Evolutionary conservation across 306 rosid species (phyloP), one percentile per base, ranked within the genome.

Genomic region (Inga oerstediana): DNA sequence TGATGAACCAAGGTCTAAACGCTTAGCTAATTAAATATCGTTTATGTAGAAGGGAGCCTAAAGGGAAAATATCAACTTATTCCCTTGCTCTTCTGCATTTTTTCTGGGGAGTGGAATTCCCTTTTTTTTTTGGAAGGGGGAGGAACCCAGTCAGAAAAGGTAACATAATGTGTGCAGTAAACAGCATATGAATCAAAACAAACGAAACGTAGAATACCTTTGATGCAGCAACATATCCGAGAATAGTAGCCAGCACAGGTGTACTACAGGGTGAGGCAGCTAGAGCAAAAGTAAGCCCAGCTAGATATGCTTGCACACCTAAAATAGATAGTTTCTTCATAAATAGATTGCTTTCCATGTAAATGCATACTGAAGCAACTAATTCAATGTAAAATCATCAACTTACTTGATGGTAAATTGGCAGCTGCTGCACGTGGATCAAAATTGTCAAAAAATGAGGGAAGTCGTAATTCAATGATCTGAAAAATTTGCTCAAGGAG

Each of bases 201-300:
- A 44, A 44, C 54, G 12, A 13, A 84, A 79, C 20, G 51, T 1
- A 66, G 58, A 69, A 72, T 90, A 93, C 99, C 99, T 95, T 95
- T 73, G 99, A 95, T 65, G 98, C 85, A 54, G 99, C 99, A 59
- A 95, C 99, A 88, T 93, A 95, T 79, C 93, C 98, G 41, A 95
- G 86, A 76, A 95, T 82, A 69, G 93, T 88, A 49, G 97, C 99
- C 76, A 95, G 88, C 79, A 95, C 98, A 51, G 98, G 98, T 17
- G 98, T 95, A 84, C 98, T 93, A 84, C 98, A 95, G 64, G 98
- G 98, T 39, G 98, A 95, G 86, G 98, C 98, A 70, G 98, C 98
- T 86, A 93, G 88, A 68, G 98, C 98, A 88, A 95, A 95, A 37
- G 98, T 92, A 85, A 92, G 98, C 82, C 98, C 98, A 67, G 98